Percentiles rank a stretch among this genome's conserved stretches.
Evolutionary conservation across 352 stramenopile genomes (phyloP).

Genomic region (Elongisporangium prolatum): DNA sequence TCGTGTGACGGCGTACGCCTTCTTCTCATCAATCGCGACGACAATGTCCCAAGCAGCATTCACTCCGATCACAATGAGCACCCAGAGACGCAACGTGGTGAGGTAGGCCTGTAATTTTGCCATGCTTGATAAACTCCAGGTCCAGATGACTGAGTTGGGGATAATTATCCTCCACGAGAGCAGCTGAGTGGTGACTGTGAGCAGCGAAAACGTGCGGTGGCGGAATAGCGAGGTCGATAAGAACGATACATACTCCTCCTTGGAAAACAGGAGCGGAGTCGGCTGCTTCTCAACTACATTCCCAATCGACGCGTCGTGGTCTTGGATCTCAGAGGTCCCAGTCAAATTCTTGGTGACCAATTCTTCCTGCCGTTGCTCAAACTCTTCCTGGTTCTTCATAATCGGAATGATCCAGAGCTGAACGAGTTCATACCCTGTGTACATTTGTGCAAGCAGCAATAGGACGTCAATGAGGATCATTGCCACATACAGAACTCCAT

Average conservation of each 20-base stretch:
- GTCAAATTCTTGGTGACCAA: background rate
- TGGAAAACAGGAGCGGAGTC: background rate
- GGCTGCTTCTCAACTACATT: background rate
- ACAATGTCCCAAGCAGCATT: constrained; percentile 23
- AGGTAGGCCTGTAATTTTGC: constrained; percentile 36
- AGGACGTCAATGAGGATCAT: constrained; percentile 14
- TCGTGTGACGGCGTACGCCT: constrained; percentile 24
- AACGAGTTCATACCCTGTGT: constrained; percentile 14
- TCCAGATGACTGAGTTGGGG: constrained; percentile 45
- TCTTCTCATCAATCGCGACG: constrained; percentile 24
- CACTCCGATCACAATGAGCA: constrained; percentile 24
- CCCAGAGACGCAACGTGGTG: constrained; percentile 30
- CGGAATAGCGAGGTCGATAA: constrained; percentile 38
- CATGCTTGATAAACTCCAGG: constrained; percentile 18
- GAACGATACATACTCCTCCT: constrained; percentile 12
- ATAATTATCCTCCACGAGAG: constrained; percentile 59
- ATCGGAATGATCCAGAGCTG: constrained; percentile 11
- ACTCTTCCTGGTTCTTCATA: constrained; percentile 11
- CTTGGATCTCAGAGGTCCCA: constrained; percentile 11
- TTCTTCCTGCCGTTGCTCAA: constrained; percentile 10
- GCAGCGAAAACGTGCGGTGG: constrained; percentile 25
- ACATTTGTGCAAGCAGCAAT: constrained; percentile 25
- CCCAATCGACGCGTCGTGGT: constrained; percentile 2
- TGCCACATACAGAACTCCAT: constrained; percentile 6
- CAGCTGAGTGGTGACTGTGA: constrained; percentile 22